Base-by-base conservation (phyloP, 306 rosid genomes). In the Begonia loranthoides region DNA sequence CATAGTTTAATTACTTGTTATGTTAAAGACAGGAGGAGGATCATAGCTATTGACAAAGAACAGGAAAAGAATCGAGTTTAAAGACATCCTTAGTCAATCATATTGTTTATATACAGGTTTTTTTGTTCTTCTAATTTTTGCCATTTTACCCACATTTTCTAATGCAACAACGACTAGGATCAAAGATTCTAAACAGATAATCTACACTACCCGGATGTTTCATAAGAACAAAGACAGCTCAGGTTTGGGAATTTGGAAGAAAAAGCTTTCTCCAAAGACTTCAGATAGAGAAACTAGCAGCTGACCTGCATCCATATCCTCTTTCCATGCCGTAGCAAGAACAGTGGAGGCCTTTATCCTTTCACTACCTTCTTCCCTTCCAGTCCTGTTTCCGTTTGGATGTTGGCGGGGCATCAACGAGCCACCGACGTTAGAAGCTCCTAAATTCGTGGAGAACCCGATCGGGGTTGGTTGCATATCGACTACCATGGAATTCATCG, bases 281-380 rank as follows among this genome's bases (percentile, higher is more conserved):
- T 74, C 92, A 45, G 64, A 75, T 65, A 80, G 43, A 0, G 86
- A 69, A 11, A 82, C 70, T 36, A 90, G 50, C 61, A 90, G 33
- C 40, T 68, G 76, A 39, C 87, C 95, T 34, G 78, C 74, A 74
- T 82, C 86, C 15, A 64, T 64, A 61, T 90, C 82, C 57, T 90
- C 97, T 73, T 85, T 90, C 97, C 97, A 85, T 38, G 92, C 85
- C 63, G 76, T 78, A 57, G 87, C 78, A 69, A 78, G 85, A 70
- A 71, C 64, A 51, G 78, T 17, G 38, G 85, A 79, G 15, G 63
- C 60, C 67, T 79, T 75, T 17, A 46, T 58, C 40, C 44, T 61
- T 56, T 63, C 76, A 51, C 78, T 77, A 48, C 70, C 77, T 22
- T 59, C 70, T 53, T 73, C 84, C 55, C 74, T 70, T 17, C 77